A percentile compares a stretch with the other conserved stretches of the same genome.
Evolutionary conservation across 331 rosid genomes (phyloP).

Genomic region (Prunus yedoensis): DNA sequence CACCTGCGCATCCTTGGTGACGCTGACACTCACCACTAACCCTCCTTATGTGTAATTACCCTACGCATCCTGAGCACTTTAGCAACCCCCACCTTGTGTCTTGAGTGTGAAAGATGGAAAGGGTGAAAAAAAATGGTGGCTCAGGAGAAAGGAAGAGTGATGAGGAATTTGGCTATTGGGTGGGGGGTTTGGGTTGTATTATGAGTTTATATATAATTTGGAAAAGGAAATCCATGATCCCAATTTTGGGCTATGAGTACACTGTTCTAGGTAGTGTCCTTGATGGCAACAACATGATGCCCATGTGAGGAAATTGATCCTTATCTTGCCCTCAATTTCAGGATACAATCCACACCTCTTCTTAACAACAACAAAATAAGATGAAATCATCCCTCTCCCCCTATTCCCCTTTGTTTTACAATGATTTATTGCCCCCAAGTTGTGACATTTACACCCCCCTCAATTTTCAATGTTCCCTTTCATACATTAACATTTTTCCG

Average conservation of each 20-base stretch:
- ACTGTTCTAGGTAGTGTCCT: conserved; percentile 66
- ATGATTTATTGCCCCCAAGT: conserved; percentile 29
- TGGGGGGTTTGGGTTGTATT: neutral
- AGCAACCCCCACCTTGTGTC: neutral
- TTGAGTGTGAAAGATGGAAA: conserved; percentile 13
- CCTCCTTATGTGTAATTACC: neutral
- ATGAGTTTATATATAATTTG: conserved; percentile 30
- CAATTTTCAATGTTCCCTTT: conserved; percentile 26
- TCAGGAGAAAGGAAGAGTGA: neutral
- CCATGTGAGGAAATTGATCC: conserved; percentile 70
- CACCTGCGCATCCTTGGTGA: conserved; percentile 21
- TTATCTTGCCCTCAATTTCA: conserved; percentile 51
- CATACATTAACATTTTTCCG: conserved; percentile 6
- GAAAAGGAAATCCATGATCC: conserved; percentile 11
- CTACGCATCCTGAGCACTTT: conserved; percentile 42
- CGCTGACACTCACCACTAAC: neutral
- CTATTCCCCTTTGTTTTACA: neutral
- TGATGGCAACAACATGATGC: conserved; percentile 96
- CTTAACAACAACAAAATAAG: conserved; percentile 23
- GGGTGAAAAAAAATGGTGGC: neutral
- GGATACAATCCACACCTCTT: conserved; percentile 24
- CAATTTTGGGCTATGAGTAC: conserved; percentile 46
- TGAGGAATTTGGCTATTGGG: conserved; percentile 20
- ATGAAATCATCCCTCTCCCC: conserved; percentile 1
- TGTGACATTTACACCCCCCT: conserved; percentile 28